Base-by-base conservation (phyloP, 176 grass and related monocot genomes). In the Lolium perenne region DNA sequence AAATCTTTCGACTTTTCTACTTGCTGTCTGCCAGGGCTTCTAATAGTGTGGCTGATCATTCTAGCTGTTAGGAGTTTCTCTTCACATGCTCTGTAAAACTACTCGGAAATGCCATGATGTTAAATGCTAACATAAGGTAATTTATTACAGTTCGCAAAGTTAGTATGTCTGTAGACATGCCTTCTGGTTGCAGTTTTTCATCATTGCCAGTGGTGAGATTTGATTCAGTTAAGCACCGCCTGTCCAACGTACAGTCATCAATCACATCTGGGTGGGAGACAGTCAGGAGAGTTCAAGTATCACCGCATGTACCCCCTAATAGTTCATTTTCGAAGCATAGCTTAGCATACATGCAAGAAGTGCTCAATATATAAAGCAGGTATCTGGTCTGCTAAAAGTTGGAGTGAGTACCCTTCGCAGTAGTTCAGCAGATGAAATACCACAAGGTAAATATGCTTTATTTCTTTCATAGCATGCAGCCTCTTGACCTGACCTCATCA, bases 291-390 rank as follows among this genome's bases (percentile, higher is more conserved):
- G 89, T 93, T 59, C 90, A 92, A 74, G 88, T 94, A 80, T 86
- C 92, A 63, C 92, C 90, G 10, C 92, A 91, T 66, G 58, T 99
- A 46, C 90, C 94, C 54, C 72, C 84, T 83, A 93, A 91, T 64
- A 96, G 90, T 86, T 94, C 97, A 12, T 96, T 99, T 73, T 94
- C 90, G 55, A 96, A 84, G 74, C 97, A 99, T 72, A 96, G 97
- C 77, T 85, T 99, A 86, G 97, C 97, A 79, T 99, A 99, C 78
- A 94, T 99, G 92, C 88, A 96, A 88, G 94, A 77, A 95, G 97
- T 86, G 97, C 97, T 57, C 91, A 94, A 51, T 99, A 99, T 84
- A 88, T 99, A 75, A 99, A 94, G 85, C 92, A 94, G 83, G 97
- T 99, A 40, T 94, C 92, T 80, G 92, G 97, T 59, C 82, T 99